A percentile compares a stretch with the other conserved stretches of the same genome.
These are phyloP conservation scores for Aureobasidium sp. DNA, from an alignment of 2,329 filamentous ascomycete genomes.

Conservation along the genomic window DNA sequence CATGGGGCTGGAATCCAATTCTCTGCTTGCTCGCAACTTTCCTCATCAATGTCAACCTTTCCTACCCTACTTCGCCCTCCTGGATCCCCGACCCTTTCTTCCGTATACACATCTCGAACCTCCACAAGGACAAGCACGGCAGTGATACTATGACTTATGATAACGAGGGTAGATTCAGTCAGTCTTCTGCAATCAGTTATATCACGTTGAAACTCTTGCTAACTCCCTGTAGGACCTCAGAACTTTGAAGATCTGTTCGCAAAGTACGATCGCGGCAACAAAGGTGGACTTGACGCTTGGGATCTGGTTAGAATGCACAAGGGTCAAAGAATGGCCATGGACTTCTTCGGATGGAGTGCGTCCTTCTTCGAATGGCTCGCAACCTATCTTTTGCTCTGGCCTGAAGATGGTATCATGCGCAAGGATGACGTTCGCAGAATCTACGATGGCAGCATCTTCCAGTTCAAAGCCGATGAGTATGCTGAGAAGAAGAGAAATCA, in stretches of 20 bases:
- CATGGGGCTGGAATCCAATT: slow-evolving; percentile 37
- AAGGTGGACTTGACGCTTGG: slow-evolving; percentile 31
- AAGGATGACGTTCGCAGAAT: slow-evolving; percentile 50
- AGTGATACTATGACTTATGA: slow-evolving; percentile 37
- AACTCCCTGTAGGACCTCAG: slow-evolving; percentile 24
- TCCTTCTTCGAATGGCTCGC: slow-evolving; percentile 34
- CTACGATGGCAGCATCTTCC: slow-evolving; percentile 47
- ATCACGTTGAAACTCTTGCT: neutral
- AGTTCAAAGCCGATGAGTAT: slow-evolving; percentile 31
- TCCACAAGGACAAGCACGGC: slow-evolving; percentile 38
- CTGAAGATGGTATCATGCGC: slow-evolving; percentile 41
- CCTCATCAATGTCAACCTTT: slow-evolving; percentile 43
- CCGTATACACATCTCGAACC: slow-evolving; percentile 31
- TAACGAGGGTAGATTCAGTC: slow-evolving; percentile 35
- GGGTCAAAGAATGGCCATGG: slow-evolving; percentile 34
- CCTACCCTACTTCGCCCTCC: slow-evolving; percentile 37
- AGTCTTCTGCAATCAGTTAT: neutral
- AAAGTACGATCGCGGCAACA: slow-evolving; percentile 34
- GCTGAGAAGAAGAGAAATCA: slow-evolving; percentile 16
- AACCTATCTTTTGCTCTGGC: slow-evolving; percentile 1
- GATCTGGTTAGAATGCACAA: slow-evolving; percentile 32
- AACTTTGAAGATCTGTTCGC: slow-evolving; percentile 41
- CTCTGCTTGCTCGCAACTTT: slow-evolving; percentile 36
- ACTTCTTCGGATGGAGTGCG: slow-evolving; percentile 39
- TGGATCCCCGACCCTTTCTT: slow-evolving; percentile 39